Evolutionary conservation across 2,329 filamentous ascomycete species (phyloP).

Genomic region (Calonectria pseudoreteaudii): DNA sequence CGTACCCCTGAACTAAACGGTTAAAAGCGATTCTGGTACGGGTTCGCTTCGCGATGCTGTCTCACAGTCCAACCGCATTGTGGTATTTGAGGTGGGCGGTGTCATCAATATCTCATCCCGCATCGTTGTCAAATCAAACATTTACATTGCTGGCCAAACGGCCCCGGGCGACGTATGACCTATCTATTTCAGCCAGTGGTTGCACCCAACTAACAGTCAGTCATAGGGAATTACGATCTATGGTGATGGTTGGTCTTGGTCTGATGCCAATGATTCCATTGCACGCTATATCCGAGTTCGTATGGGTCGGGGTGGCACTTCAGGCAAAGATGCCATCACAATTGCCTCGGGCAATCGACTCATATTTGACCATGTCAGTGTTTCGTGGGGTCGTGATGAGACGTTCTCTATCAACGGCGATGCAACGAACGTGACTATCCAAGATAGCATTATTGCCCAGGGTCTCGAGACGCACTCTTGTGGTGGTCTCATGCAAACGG

Average conservation of each 20-base stretch:
- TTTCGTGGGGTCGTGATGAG: constrained; percentile 67
- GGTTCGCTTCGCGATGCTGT: constrained; percentile 52
- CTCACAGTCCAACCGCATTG: constrained; percentile 56
- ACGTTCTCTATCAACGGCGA: constrained; percentile 64
- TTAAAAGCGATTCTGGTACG: constrained; percentile 47
- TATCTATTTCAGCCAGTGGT: not conserved
- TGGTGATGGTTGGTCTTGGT: constrained; percentile 65
- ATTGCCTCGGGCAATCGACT: constrained; percentile 65
- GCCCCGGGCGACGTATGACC: constrained; percentile 58
- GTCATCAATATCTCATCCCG: constrained; percentile 59
- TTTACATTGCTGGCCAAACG: constrained; percentile 61
- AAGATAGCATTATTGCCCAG: constrained; percentile 65
- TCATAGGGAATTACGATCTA: constrained; percentile 60
- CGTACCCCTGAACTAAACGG: not conserved
- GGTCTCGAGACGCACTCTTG: constrained; percentile 66
- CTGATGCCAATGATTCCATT: constrained; percentile 64
- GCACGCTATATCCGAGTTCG: constrained; percentile 67
- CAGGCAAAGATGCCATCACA: constrained; percentile 65
- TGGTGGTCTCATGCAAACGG: constrained; percentile 63
- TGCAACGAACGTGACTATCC: constrained; percentile 61
- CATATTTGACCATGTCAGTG: constrained; percentile 67
- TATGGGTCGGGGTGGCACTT: constrained; percentile 63
- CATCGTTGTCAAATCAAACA: constrained; percentile 57
- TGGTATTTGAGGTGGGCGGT: constrained; percentile 61
- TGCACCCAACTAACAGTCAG: not conserved